Evolutionary conservation across 768 basidiomycete species (phyloP), one percentile per base, ranked within the genome.

Genomic region (Russula sp.): DNA sequence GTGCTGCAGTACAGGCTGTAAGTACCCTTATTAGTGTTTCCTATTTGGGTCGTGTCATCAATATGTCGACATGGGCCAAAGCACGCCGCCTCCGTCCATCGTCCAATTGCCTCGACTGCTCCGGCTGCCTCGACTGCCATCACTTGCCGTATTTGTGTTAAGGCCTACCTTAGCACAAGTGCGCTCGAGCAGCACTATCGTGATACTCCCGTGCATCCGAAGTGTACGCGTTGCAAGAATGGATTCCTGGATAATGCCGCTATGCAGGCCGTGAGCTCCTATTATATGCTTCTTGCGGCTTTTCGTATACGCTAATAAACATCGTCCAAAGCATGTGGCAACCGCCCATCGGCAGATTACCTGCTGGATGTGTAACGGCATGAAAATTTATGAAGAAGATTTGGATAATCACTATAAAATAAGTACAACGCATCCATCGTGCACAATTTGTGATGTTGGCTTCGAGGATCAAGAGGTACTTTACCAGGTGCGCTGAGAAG

Each of bases 101-200:
- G 28, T 18, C n/a, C 44, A 14, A 16, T 57, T 22, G n/a, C 34
- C 7, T 36, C 16, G 5, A 5, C 5, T 30, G 2, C 28, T 30
- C 5, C 28, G 24, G 6, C 1, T n/a, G n/a, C n/a, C n/a, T n/a
- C n/a, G 24, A 3, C 3, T 18, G 6, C 24, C 16, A 7, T 8
- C 32, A 2, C 44, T 16, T 61, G 67, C 46, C 59, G 59, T 22
- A 16, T 32, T n/a, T 67, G 65, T 32, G 18, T 30, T 54, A 49
- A 42, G 36, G 30, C 22, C 6, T 67, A 54, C 36, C 0, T 46
- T 32, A 40, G 3, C 16, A 4, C 36, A 54, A 38, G 2, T 5
- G 75, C 76, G 1, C 69, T 81, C 26, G 76, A 79, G 22, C 79
- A 79, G 59, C 81, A 82, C 61, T 82, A 79, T 65, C 72, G 79